Evolutionary conservation across 2,329 filamentous ascomycete genomes (phyloP).

Genomic region (Aureobasidium sp.): DNA sequence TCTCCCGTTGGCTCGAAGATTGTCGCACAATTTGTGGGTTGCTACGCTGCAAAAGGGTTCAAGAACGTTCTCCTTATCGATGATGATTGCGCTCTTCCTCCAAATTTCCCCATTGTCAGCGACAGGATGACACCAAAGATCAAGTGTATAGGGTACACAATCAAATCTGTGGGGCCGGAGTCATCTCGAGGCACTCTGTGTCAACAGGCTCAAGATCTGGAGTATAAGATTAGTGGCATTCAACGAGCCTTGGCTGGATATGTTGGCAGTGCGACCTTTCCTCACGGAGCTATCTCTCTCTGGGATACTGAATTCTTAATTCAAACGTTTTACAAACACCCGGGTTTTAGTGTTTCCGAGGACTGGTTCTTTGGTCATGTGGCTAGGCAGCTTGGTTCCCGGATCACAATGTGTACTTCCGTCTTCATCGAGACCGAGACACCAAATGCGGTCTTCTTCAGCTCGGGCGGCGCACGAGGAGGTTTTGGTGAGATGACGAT

Average conservation of each 20-base stretch:
- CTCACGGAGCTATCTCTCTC: conserved; percentile 43
- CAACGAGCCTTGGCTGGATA: conserved; percentile 37
- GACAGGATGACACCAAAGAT: conserved; percentile 34
- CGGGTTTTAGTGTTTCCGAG: conserved; percentile 42
- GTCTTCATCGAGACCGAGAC: conserved; percentile 46
- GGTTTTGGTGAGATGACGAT: conserved; percentile 47
- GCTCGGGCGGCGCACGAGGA: conserved; percentile 32
- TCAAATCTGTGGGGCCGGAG: conserved; percentile 28
- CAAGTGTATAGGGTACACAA: conserved; percentile 42
- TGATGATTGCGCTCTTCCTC: conserved; percentile 41
- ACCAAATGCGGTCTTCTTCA: conserved; percentile 36
- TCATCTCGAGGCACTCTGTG: conserved; percentile 16
- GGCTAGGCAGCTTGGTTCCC: conserved; percentile 35
- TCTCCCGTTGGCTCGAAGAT: conserved; percentile 42
- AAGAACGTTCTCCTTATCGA: conserved; percentile 41
- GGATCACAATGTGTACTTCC: conserved; percentile 41
- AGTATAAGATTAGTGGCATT: conserved; percentile 44
- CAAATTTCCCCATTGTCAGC: conserved; percentile 40
- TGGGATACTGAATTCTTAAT: conserved; percentile 41
- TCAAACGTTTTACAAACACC: conserved; percentile 39
- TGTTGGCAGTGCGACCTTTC: conserved; percentile 41
- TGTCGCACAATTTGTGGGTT: conserved; percentile 42
- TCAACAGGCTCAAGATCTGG: conserved; percentile 39
- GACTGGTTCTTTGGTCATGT: conserved; percentile 47
- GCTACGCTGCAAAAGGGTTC: conserved; percentile 37